Evolutionary conservation across 2,329 filamentous ascomycete genomes (phyloP).

Genomic region (Cercospora sp.): DNA sequence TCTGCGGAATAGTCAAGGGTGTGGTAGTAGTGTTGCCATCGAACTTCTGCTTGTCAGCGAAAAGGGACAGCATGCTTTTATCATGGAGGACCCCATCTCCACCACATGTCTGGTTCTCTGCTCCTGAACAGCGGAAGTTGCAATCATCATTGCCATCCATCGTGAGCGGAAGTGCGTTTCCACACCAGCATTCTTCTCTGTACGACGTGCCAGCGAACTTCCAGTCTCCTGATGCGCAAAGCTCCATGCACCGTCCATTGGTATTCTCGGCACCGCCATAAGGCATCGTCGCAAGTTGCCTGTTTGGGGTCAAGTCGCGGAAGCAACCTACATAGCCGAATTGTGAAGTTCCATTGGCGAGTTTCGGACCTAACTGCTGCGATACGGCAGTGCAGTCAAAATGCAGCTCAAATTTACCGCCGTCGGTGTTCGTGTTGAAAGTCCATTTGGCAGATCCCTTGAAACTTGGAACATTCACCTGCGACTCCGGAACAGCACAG

Average conservation of each 20-base stretch:
- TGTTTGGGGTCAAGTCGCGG: slow-evolving; percentile 32
- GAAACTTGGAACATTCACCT: slow-evolving; percentile 3
- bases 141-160: slow-evolving; percentile 21
- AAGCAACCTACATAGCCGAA: slow-evolving; percentile 36
- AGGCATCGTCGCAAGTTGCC: slow-evolving; percentile 29
- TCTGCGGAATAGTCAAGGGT: slow-evolving; percentile 28
- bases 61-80: slow-evolving; percentile 13
- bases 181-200: slow-evolving; percentile 29
- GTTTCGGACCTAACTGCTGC: slow-evolving; percentile 10
- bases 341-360: slow-evolving; percentile 11
- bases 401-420: slow-evolving; percentile 38
- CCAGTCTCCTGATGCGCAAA: slow-evolving; percentile 36
- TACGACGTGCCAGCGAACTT: slow-evolving; percentile 43
- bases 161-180: slow-evolving; percentile 17
- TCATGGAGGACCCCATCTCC: slow-evolving; percentile 10
- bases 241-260: slow-evolving; percentile 36
- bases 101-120: slow-evolving; percentile 36
- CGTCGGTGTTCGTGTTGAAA: slow-evolving; percentile 36
- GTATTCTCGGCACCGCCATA: slow-evolving; percentile 37
- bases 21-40: slow-evolving; percentile 31
- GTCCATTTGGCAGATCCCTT: slow-evolving; percentile 8
- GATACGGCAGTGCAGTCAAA: slow-evolving; percentile 9
- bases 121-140: slow-evolving; percentile 30
- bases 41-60: slow-evolving; percentile 31
- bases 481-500: slow-evolving; percentile 8